Evolutionary conservation across 1,284 basidiomycete genomes (phyloP), one percentile per base, ranked within the genome.

Genomic region (Rhodotorula mucilaginosa): DNA sequence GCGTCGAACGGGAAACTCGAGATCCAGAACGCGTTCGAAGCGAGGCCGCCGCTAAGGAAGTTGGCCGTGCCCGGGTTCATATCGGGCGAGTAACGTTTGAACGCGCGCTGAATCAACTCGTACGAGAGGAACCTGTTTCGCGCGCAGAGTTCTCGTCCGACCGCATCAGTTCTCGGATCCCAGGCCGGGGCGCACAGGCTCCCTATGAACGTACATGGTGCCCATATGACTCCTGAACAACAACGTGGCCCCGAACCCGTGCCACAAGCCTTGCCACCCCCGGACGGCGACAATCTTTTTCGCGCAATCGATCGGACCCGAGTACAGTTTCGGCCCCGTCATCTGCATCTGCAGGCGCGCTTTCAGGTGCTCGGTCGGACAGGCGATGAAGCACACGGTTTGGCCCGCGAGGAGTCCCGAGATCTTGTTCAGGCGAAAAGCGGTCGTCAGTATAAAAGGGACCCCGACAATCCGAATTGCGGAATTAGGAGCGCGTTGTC

Each of bases 291-390:
- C 71, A 61, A 82, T 78, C 68, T 82, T 78, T 29, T 68, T 68
- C 8, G 79, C 77, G 69, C 81, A 82, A 66, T 82, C 81, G 31
- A 80, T 66, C 16, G 82, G 81, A 0, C 82, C 80, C 5, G 67
- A 31, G 77, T 51, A 82, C 58, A 76, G 63, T 26, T 71, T 78
- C 21, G 83, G 83, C 81, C 67, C 85, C 84, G 79, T 89, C 26
- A 85, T 84, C 78, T 92, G 90, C 78, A 92, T 84, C 79, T 91
- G 90, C 23, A 92, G 83, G 78, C 90, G 90, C 59, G 91, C 89
- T 87, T 90, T 90, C 64, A 90, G 80, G 65, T 87, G 84, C 78
- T 91, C 90, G 61, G 91, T 85, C 1, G 90, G 90, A 2, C 88
- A 89, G 3, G 89, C 88, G 34, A 91, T 81, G 29, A 89, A 76